These are phyloP conservation scores for Cornus controversa DNA, from an alignment of 148 eudicot species.

Conservation along the genomic window DNA sequence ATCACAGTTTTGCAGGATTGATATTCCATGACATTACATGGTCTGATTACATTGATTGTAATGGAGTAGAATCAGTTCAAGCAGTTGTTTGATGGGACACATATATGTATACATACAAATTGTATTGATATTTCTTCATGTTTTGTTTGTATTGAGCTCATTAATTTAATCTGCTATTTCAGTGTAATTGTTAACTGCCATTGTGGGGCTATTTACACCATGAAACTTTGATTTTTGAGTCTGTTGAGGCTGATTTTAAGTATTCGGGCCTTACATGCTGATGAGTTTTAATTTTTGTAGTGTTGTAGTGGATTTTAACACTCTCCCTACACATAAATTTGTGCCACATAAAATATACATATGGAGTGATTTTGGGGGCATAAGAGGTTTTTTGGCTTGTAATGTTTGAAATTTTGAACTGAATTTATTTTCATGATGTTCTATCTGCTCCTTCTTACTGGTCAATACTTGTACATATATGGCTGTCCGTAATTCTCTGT, in stretches of 20 bases:
- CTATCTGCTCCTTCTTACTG: not conserved
- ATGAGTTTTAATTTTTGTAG: no score
- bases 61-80: not conserved
- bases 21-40: not conserved
- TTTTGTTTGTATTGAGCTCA: not conserved
- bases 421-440: not conserved
- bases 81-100: not conserved
- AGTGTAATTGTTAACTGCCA: not conserved
- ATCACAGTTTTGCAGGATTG: not conserved
- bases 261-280: not conserved
- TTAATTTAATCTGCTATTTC: not conserved
- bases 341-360: not conserved
- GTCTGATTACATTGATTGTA: not conserved
- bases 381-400: not conserved
- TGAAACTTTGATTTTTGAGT: not conserved
- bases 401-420: not conserved
- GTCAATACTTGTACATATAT: not conserved
- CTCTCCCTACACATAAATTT: not conserved
- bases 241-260: not conserved
- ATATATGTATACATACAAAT: not conserved
- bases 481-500: not conserved
- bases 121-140: not conserved
- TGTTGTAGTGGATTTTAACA: not conserved
- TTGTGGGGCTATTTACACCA: not conserved
- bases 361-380: not conserved